phyloP scores from a whole-genome alignment of 345 rosid species.

The Eutrema yunnanense region DNA sequence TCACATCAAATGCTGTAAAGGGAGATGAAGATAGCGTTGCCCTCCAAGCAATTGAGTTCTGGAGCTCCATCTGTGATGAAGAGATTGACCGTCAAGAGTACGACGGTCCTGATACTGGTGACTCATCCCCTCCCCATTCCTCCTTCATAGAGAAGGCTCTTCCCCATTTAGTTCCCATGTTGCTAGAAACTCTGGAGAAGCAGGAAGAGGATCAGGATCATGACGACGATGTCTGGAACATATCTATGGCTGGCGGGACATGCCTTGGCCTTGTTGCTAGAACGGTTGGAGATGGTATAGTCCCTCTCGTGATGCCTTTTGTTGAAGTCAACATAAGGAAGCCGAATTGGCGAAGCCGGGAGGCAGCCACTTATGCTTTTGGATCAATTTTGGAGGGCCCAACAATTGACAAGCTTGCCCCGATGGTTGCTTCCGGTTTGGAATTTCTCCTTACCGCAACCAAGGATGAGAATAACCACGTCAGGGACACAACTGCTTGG shows the following conservation, averaged over 20 bases:
- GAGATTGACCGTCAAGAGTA: slow-evolving; percentile 92
- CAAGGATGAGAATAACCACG: slow-evolving; percentile 84
- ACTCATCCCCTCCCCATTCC: slow-evolving; percentile 59
- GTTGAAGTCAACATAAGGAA: slow-evolving; percentile 68
- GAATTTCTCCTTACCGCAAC: slow-evolving; percentile 74
- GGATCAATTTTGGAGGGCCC: slow-evolving; percentile 97
- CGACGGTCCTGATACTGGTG: slow-evolving; percentile 55
- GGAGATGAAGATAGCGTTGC: slow-evolving; percentile 87
- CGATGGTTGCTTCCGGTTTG: slow-evolving; percentile 71
- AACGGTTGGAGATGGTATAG: slow-evolving; percentile 85
- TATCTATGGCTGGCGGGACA: slow-evolving; percentile 98
- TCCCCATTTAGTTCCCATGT: slow-evolving; percentile 64
- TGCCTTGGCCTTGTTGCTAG: slow-evolving; percentile 93
- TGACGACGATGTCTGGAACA: slow-evolving; percentile 79
- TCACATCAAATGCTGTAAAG: slow-evolving; percentile 83
- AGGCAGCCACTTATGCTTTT: slow-evolving; percentile 94
- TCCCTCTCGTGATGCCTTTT: slow-evolving; percentile 92
- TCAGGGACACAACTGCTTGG: slow-evolving; percentile 96
- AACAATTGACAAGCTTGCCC: slow-evolving; percentile 60
- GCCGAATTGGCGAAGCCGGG: slow-evolving; percentile 79
- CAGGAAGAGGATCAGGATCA: slow-evolving; percentile 97
- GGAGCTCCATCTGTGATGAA: slow-evolving; percentile 98
- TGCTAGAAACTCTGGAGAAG: slow-evolving; percentile 80
- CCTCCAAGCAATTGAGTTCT: slow-evolving; percentile 92
- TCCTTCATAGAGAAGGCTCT: slow-evolving; percentile 78